These are phyloP conservation scores for Entelexis paramagnoliae DNA, from an alignment of 1,139 yeast species.

Conservation along the genomic window DNA sequence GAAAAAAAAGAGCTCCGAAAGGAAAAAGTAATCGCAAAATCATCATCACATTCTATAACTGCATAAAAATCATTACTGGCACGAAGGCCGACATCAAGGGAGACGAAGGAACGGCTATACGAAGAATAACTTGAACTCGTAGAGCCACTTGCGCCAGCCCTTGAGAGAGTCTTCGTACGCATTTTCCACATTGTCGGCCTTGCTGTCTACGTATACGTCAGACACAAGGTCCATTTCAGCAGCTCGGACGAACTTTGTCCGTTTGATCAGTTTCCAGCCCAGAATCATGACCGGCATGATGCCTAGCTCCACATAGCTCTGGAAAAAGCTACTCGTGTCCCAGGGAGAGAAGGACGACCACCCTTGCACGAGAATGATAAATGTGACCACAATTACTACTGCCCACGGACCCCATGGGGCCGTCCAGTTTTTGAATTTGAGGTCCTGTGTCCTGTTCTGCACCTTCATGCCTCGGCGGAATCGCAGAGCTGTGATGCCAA, in stretches of 20 bases:
- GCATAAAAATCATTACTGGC: too few species aligned
- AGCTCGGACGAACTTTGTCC: conserved; percentile 40
- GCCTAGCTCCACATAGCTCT: conserved; percentile 48
- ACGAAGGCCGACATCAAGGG: too few species aligned
- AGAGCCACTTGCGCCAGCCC: conserved; percentile 41
- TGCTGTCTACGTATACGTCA: conserved; percentile 45
- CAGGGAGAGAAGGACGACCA: conserved; percentile 59
- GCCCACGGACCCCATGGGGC: conserved; percentile 46
- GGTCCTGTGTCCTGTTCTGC: conserved; percentile 33
- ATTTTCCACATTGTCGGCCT: conserved; percentile 40
- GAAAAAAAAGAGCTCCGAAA: too few species aligned
- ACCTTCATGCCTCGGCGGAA: conserved; percentile 39
- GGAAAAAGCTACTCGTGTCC: conserved; percentile 49
- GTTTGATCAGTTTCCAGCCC: conserved; percentile 40
- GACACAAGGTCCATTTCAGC: conserved; percentile 56
- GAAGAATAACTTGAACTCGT: conserved; percentile 25
- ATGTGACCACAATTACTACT: conserved; percentile 43
- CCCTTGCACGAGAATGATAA: conserved; percentile 56
- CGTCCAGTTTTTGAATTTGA: conserved; percentile 46
- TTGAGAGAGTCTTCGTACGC: conserved; percentile 36
- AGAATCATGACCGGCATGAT: conserved; percentile 43
- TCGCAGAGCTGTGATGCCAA: conserved; percentile 39
- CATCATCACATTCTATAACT: too few species aligned
- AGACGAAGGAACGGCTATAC: background rate
- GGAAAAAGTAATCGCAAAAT: too few species aligned